Percentiles rank a stretch among this genome's conserved stretches.
Evolutionary conservation across 768 basidiomycete species (phyloP).

Genomic region (Chalciporus pseudorubinellus): DNA sequence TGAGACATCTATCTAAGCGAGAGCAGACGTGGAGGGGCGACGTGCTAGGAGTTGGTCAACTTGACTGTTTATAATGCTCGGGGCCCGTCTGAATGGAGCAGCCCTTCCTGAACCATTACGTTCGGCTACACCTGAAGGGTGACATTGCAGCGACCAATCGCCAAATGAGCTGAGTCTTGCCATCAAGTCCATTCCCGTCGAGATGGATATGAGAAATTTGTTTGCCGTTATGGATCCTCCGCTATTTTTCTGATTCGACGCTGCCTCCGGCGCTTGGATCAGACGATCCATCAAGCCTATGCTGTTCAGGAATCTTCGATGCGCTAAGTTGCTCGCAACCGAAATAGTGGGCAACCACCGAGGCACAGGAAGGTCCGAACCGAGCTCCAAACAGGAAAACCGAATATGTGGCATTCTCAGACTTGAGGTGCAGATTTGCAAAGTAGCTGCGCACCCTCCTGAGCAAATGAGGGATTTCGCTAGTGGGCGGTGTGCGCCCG

Average conservation of each 20-base stretch:
- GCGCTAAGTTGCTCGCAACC: background rate
- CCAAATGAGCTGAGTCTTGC: slow-evolving; percentile 14
- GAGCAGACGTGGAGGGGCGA: background rate
- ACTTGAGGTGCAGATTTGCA: too few species aligned
- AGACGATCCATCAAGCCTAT: background rate
- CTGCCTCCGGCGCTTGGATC: background rate
- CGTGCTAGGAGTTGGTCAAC: background rate
- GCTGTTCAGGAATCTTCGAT: slow-evolving; percentile 1
- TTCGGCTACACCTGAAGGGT: background rate
- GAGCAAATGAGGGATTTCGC: too few species aligned
- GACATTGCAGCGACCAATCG: slow-evolving; percentile 15
- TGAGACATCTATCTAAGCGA: slow-evolving; percentile 18
- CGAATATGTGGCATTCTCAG: background rate
- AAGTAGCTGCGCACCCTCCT: too few species aligned
- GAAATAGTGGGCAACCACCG: background rate
- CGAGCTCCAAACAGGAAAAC: background rate
- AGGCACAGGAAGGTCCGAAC: background rate
- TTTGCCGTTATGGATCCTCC: background rate
- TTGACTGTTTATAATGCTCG: slow-evolving; percentile 15
- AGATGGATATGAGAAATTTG: background rate
- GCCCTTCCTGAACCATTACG: background rate
- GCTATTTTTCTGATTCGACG: slow-evolving; percentile 17
- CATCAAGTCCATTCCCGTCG: too few species aligned
- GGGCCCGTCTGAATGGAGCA: background rate
- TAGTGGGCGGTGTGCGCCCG: too few species aligned